Conservation (phyloP, 805 yeast genomes). For the Osmozyma mogii region DNA sequence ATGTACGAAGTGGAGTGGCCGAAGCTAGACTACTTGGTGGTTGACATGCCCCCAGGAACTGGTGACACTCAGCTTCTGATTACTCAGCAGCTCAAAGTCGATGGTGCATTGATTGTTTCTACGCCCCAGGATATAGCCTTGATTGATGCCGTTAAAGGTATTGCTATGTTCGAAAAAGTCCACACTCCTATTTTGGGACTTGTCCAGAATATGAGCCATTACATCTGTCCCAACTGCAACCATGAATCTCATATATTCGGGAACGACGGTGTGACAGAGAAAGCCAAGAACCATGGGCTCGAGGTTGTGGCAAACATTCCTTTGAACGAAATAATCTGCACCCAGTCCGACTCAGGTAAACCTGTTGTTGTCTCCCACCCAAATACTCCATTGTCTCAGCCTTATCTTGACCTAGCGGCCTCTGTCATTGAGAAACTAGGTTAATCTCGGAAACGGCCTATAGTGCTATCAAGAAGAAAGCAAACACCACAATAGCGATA, state of each 20-base stretch:
- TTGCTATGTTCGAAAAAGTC: conserved; percentile 68
- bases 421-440: conserved; percentile 16
- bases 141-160: conserved; percentile 73
- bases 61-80: conserved; percentile 81
- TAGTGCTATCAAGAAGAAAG: background rate
- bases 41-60: conserved; percentile 90
- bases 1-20: conserved; percentile 76
- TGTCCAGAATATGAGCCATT: conserved; percentile 79
- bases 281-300: conserved; percentile 40
- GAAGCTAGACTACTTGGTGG: conserved; percentile 54
- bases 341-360: conserved; percentile 53
- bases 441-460: background rate
- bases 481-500: background rate
- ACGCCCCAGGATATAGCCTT: conserved; percentile 85
- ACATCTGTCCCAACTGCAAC: conserved; percentile 64
- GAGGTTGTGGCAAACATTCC: conserved; percentile 63
- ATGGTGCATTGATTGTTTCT: conserved; percentile 75
- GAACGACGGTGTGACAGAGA: conserved; percentile 45
- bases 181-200: conserved; percentile 66
- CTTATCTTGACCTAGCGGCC: conserved; percentile 44
- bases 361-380: conserved; percentile 49
- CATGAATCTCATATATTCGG: conserved; percentile 76
- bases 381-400: conserved; percentile 25
- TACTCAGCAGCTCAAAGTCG: conserved; percentile 68
- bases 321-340: conserved; percentile 50